Conservation (phyloP, 1,139 yeast genomes). For the Zygosaccharomyces sapae region DNA sequence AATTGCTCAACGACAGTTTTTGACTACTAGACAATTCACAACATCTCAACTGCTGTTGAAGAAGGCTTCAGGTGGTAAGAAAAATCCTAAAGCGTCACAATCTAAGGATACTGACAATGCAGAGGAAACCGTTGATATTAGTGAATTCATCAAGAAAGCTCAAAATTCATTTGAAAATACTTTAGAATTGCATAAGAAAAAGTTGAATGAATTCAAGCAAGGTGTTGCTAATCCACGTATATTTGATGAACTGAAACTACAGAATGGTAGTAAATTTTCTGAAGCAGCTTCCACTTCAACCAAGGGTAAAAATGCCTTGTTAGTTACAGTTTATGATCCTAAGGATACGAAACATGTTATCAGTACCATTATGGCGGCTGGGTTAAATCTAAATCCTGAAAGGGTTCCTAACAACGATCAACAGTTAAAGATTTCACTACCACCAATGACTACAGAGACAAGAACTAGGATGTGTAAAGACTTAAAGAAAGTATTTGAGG, state of each 20-base stretch:
- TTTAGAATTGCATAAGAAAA: constrained; percentile 51
- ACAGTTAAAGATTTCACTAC: constrained; percentile 67
- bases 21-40: constrained; percentile 2
- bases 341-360: constrained; percentile 61
- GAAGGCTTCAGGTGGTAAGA: constrained; percentile 14
- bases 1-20: constrained; percentile 4
- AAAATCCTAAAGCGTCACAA: constrained; percentile 12
- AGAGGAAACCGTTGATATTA: constrained; percentile 38
- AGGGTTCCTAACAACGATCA: constrained; percentile 68
- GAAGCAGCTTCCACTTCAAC: constrained; percentile 71
- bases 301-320: constrained; percentile 63
- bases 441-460: constrained; percentile 69
- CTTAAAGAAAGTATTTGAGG: constrained; percentile 61
- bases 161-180: constrained; percentile 47
- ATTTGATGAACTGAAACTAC: constrained; percentile 58
- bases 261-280: constrained; percentile 46
- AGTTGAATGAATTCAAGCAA: constrained; percentile 57
- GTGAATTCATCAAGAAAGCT: constrained; percentile 39
- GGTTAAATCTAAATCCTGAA: constrained; percentile 75
- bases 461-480: constrained; percentile 57
- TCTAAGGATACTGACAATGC: constrained; percentile 27
- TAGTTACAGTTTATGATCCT: constrained; percentile 83
- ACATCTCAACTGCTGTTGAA: constrained; percentile 7
- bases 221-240: constrained; percentile 65
- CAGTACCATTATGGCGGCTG: constrained; percentile 64